These are phyloP conservation scores for Trypanosoma cruzi DNA, from an alignment of 208 protist genomes.

Conservation along the genomic window DNA sequence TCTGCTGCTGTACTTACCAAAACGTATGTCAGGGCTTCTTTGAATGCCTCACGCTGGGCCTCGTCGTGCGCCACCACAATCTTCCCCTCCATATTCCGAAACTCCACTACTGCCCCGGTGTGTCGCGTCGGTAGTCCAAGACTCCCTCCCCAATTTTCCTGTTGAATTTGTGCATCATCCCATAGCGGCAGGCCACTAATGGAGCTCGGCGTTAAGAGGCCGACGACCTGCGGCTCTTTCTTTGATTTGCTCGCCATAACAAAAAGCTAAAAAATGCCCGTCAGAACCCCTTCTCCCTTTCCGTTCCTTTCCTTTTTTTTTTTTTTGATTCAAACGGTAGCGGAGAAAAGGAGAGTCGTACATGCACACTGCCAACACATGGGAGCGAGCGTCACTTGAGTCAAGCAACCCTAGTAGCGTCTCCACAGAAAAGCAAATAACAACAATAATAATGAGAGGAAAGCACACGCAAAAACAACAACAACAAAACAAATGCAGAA, in stretches of 20 bases:
- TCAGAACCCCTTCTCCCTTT: too few relatives aligned
- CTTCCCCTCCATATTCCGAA: slow-evolving; percentile 19
- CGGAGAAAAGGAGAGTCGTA: too few relatives aligned
- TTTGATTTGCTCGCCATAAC: slow-evolving; percentile 20
- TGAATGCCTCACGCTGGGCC: slow-evolving; percentile 12
- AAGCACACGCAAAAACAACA: background rate
- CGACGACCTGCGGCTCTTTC: background rate
- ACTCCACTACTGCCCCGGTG: slow-evolving; percentile 11
- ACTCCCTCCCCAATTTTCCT: slow-evolving; percentile 77
- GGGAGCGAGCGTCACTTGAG: too few relatives aligned
- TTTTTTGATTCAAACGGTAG: background rate
- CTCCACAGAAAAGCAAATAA: too few relatives aligned
- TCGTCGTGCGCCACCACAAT: slow-evolving; percentile 18
- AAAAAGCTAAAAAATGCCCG: too few relatives aligned
- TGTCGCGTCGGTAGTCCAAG: slow-evolving; percentile 32
- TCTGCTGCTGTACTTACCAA: background rate
- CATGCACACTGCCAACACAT: too few relatives aligned
- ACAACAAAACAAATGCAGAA: background rate
- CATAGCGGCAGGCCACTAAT: slow-evolving; percentile 54
- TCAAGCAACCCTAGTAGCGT: too few relatives aligned
- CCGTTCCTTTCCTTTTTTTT: too few relatives aligned
- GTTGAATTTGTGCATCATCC: slow-evolving; percentile 73
- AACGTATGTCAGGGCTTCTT: slow-evolving; percentile 17
- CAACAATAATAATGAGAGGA: too few relatives aligned
- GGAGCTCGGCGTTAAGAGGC: slow-evolving; percentile 22